Evolutionary conservation across 2,329 filamentous ascomycete species (phyloP).

Genomic region (Diplodia sapinea): DNA sequence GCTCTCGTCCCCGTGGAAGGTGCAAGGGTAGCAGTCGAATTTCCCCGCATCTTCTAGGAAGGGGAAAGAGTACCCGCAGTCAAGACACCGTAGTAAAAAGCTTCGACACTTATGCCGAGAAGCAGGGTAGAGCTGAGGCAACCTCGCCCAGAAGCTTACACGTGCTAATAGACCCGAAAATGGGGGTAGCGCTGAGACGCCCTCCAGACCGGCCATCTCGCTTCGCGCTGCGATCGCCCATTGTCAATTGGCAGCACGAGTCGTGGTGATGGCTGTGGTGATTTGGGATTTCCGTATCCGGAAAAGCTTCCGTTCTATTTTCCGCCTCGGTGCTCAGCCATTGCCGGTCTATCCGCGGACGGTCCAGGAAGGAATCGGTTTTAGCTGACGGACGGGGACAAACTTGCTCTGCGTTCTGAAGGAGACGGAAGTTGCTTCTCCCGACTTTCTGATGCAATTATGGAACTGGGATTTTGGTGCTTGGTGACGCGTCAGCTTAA

Average conservation of each 20-base stretch:
- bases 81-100: background rate
- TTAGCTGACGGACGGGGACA: background rate
- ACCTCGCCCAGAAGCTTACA: background rate
- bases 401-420: background rate
- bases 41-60: background rate
- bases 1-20: background rate
- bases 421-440: background rate
- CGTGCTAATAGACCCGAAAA: background rate
- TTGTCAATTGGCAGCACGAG: constrained; percentile 3
- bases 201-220: background rate
- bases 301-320: constrained; percentile 24
- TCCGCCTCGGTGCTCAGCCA: background rate
- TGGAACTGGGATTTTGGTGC: background rate
- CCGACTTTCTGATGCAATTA: background rate
- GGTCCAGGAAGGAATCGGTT: background rate
- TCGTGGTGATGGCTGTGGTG: constrained; percentile 1
- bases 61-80: background rate
- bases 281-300: constrained; percentile 11
- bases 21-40: background rate
- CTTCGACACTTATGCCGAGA: background rate
- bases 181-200: background rate
- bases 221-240: background rate
- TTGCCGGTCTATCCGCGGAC: background rate
- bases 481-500: background rate
- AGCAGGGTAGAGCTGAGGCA: background rate